Conservation (phyloP, 441 rosid species). For the Adansonia grandidieri region DNA sequence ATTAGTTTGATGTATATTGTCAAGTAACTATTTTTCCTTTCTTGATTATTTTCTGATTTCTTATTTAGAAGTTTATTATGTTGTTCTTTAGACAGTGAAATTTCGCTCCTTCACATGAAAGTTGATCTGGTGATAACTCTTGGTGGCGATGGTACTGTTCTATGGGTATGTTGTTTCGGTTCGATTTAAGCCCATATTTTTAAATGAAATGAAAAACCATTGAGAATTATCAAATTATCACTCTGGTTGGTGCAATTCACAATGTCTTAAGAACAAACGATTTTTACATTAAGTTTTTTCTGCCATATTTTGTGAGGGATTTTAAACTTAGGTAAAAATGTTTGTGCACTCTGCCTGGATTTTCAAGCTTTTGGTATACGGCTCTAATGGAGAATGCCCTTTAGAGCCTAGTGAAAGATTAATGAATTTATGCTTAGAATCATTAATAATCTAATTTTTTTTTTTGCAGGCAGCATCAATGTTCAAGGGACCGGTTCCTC, state of each 20-base stretch:
- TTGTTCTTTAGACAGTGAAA: slow-evolving; percentile 64
- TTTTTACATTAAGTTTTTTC: not conserved
- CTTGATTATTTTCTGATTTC: not conserved
- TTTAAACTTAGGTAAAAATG: slow-evolving; percentile 3
- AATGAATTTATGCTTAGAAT: slow-evolving; percentile 14
- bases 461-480: slow-evolving; percentile 85
- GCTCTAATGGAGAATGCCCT: not conserved
- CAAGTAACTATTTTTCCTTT: not conserved
- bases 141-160: slow-evolving; percentile 99
- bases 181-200: not conserved
- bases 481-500: slow-evolving; percentile 99
- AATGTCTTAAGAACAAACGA: not conserved
- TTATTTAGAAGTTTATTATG: slow-evolving; percentile 24
- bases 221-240: slow-evolving; percentile 8
- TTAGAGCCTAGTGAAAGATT: not conserved
- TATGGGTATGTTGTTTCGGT: slow-evolving; percentile 64
- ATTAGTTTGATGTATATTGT: not conserved
- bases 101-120: slow-evolving; percentile 69
- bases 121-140: slow-evolving; percentile 97
- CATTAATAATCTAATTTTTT: slow-evolving; percentile 24
- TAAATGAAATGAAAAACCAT: not conserved
- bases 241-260: slow-evolving; percentile 6
- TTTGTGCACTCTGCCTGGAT: not conserved
- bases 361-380: not conserved
- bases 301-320: not conserved